These are phyloP conservation scores for Aurantiochytrium sp. DNA, from an alignment of 108 stramenopile species.

Conservation along the genomic window DNA sequence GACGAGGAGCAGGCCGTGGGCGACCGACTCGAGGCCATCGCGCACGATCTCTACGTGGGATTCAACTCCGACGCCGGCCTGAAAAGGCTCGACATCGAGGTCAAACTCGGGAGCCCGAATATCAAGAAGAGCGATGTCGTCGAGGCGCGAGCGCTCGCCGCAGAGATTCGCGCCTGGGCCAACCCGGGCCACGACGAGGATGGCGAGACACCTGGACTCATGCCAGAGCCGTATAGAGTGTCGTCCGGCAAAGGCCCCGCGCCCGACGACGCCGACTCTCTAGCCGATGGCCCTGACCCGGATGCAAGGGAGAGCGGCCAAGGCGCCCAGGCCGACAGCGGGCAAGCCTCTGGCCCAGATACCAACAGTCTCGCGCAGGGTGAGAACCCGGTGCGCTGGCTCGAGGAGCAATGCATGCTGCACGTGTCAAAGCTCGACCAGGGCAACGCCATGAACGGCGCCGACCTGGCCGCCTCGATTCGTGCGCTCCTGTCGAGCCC, in stretches of 20 bases:
- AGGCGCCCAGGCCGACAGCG: too few species aligned
- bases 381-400: neutral
- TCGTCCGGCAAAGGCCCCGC: too few species aligned
- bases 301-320: too few species aligned
- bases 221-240: too few species aligned
- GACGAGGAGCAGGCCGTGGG: slow-evolving; percentile 1
- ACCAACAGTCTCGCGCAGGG: too few species aligned
- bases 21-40: neutral
- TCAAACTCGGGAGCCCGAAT: neutral
- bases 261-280: too few species aligned
- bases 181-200: neutral
- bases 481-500: neutral
- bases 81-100: neutral
- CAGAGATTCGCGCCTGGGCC: neutral
- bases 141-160: neutral
- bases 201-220: neutral
- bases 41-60: neutral
- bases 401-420: slow-evolving; percentile 1
- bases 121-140: neutral
- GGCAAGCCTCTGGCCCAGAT: too few species aligned
- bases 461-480: neutral
- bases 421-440: neutral
- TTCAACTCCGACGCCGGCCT: neutral
- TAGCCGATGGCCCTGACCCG: too few species aligned
- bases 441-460: neutral